Evolutionary conservation across 1,284 basidiomycete genomes (phyloP).

Genomic region (Irpex lacteus): DNA sequence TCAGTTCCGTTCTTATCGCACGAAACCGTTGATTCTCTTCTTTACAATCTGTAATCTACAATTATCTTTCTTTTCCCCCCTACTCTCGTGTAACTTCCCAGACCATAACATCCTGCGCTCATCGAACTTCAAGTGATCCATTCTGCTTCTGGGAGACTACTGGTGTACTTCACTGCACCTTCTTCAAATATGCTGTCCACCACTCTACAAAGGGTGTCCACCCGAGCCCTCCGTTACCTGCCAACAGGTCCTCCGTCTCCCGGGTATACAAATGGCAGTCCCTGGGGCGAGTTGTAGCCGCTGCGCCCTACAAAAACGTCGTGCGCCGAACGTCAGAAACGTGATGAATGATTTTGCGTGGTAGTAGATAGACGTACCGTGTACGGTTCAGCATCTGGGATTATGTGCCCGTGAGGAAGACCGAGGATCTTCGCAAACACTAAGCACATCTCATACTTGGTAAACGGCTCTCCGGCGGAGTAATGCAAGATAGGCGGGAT

Average conservation of each 20-base stretch:
- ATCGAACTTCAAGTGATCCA: too few relatives aligned
- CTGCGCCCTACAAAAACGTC: conserved; percentile 24
- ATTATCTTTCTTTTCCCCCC: too few relatives aligned
- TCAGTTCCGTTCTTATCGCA: too few relatives aligned
- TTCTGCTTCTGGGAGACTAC: too few relatives aligned
- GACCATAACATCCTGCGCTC: too few relatives aligned
- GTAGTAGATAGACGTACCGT: conserved; percentile 25
- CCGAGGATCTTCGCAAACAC: conserved; percentile 68
- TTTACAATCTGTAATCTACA: too few relatives aligned
- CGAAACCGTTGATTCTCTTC: too few relatives aligned
- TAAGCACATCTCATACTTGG: conserved; percentile 84
- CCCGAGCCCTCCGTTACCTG: conserved; percentile 53
- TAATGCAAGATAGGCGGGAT: conserved; percentile 76
- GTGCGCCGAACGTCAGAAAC: not conserved
- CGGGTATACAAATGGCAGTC: conserved; percentile 70
- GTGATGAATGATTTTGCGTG: not conserved
- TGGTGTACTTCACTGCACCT: not conserved
- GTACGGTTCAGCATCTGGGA: conserved; percentile 64
- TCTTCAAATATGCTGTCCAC: conserved; percentile 51
- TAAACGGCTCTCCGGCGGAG: conserved; percentile 71
- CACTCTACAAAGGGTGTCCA: conserved; percentile 72
- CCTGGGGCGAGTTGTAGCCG: conserved; percentile 64
- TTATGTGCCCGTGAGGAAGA: conserved; percentile 63
- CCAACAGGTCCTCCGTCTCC: conserved; percentile 61
- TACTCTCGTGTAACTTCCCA: too few relatives aligned